These are phyloP conservation scores for Clarireedia homoeocarpa DNA, from an alignment of 2,329 filamentous ascomycete species.

Conservation along the genomic window DNA sequence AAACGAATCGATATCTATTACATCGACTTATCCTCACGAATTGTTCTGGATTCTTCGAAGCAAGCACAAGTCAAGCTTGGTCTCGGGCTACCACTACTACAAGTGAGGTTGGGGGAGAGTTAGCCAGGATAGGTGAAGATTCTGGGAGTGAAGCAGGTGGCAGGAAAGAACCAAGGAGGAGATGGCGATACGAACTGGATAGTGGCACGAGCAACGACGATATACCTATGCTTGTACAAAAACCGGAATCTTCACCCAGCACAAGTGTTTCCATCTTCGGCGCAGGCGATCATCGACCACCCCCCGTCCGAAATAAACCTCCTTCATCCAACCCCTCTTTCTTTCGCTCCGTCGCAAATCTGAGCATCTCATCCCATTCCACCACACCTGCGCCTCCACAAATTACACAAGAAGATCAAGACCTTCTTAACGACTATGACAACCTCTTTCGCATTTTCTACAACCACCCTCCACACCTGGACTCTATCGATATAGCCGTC, in stretches of 20 bases:
- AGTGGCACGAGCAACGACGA: conserved; percentile 64
- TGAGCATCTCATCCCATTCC: conserved; percentile 46
- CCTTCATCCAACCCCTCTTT: conserved; percentile 58
- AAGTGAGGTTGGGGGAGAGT: conserved; percentile 32
- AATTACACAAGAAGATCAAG: conserved; percentile 55
- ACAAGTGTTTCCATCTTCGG: conserved; percentile 48
- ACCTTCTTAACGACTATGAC: conserved; percentile 85
- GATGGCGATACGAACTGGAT: conserved; percentile 87
- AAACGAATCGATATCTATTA: conserved; percentile 77
- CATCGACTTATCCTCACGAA: conserved; percentile 82
- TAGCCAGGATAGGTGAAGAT: conserved; percentile 45
- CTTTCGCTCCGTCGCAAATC: conserved; percentile 81
- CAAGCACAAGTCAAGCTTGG: conserved; percentile 75
- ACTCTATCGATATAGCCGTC: conserved; percentile 80
- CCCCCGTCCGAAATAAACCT: conserved; percentile 54
- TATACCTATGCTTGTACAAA: conserved; percentile 82
- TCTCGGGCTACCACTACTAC: conserved; percentile 31
- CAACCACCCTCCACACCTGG: conserved; percentile 77
- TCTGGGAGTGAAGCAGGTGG: conserved; percentile 32
- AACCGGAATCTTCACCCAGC: conserved; percentile 38
- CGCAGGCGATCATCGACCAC: conserved; percentile 35
- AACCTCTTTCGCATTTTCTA: conserved; percentile 96
- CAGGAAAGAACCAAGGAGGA: conserved; percentile 33
- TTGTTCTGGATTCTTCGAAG: conserved; percentile 91
- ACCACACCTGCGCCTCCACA: conserved; percentile 36